These are phyloP conservation scores for Breynia disticha DNA, from an alignment of 441 rosid species.

Conservation along the genomic window DNA sequence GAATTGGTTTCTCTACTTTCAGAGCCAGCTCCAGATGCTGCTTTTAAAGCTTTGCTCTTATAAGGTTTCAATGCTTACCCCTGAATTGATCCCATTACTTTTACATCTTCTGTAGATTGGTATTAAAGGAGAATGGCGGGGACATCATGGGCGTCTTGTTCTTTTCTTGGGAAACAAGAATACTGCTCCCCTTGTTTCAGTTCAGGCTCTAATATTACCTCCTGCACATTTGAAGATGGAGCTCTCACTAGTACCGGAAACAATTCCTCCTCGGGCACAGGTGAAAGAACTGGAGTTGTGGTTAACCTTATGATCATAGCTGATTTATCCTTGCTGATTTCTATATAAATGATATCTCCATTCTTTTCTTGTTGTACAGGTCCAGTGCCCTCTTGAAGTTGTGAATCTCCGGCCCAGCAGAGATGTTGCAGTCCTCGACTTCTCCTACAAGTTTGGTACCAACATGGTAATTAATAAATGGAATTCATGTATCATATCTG, in stretches of 20 bases:
- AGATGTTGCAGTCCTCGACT: slow-evolving; percentile 95
- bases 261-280: slow-evolving; percentile 99
- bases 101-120: slow-evolving; percentile 57
- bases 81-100: not conserved
- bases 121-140: slow-evolving; percentile 94
- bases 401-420: slow-evolving; percentile 82
- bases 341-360: not conserved
- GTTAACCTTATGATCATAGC: not conserved
- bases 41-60: not conserved
- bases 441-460: slow-evolving; percentile 76
- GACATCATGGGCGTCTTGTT: slow-evolving; percentile 84
- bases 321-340: not conserved
- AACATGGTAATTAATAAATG: slow-evolving; percentile 39
- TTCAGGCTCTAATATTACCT: slow-evolving; percentile 79
- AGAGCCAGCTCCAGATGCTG: slow-evolving; percentile 8
- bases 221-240: slow-evolving; percentile 86
- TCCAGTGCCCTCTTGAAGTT: slow-evolving; percentile 93
- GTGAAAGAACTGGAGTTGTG: slow-evolving; percentile 30
- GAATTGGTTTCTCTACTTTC: not conserved
- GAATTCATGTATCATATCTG: not conserved
- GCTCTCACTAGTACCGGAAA: slow-evolving; percentile 85
- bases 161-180: slow-evolving; percentile 99
- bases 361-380: slow-evolving; percentile 35
- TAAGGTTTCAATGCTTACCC: too few species aligned
- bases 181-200: slow-evolving; percentile 69